Evolutionary conservation across 345 rosid genomes (phyloP), one percentile per base, ranked within the genome.

Genomic region (Capsella bursapastoris): DNA sequence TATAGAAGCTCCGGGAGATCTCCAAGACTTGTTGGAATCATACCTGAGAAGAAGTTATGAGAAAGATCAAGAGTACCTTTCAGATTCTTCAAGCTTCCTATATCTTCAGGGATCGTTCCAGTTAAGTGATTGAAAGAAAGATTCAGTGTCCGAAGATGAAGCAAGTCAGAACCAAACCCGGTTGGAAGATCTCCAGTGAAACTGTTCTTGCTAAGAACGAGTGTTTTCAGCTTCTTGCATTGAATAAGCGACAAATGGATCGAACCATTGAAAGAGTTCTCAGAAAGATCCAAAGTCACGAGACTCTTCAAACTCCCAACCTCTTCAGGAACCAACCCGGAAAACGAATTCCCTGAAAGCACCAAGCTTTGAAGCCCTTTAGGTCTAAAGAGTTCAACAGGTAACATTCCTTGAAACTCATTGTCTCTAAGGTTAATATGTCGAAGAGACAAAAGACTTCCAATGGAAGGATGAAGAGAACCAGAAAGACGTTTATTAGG

Each of bases 11-110:
- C 89, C 4, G 97, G 78, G 69, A 95, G 89, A 72, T 67, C 81
- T 70, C 87, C 93, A 40, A 95, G 87, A 75, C 82, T 86, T 49
- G 79, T 78, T 67, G 97, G 97, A 72, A 92, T 82, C 45, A 77
- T 22, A 77, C 93, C 93, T 11, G 67, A 81, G 74, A 94, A 88
- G 71, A 59, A 51, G 82, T 90, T 91, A 78, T 92, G 92, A 64
- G 98, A 92, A 78, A 95, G 80, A 85, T 90, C 89, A 57, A 87
- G 89, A 61, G 76, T 81, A 68, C 84, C 84, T 70, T 71, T 86
- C 76, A 95, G 76, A 70, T 84, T 86, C 72, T 71, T 78, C 75
- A 92, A 73, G 61, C 70, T 85, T 29, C 92, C 89, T 1, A 90
- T 28, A 72, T 86, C 89, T 35, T 77, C 22, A 0, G 98, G 98